Base-by-base conservation (phyloP, 306 rosid genomes). In the Sophora flavescens region DNA sequence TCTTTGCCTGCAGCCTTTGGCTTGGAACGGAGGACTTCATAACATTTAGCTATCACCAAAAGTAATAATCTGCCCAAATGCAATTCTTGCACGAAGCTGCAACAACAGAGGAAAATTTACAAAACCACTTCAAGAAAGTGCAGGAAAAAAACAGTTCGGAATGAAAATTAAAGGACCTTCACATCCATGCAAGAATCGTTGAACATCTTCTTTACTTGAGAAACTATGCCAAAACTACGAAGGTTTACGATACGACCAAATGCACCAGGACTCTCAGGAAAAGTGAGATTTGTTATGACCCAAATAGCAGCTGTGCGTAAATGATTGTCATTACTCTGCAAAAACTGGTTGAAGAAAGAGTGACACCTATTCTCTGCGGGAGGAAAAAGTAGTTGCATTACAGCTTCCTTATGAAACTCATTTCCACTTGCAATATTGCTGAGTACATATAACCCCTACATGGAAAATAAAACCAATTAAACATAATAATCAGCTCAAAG, bases 391-490 rank as follows among this genome's bases (percentile, higher is more conserved):
- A 82, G 92, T 50, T 87, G 85, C 87, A 89, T 88, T 32, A 90
- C 93, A 15, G 91, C 89, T 72, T 90, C 97, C 87, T 88, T 92
- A 77, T 90, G 96, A 76, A 87, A 60, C 75, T 92, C 97, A 45
- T 86, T 88, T 78, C 96, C 93, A 74, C 96, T 90, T 32, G 97
- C 87, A 74, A 92, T 84, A 76, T 92, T 92, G 78, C 87, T 26
- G 64, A 92, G 84, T 52, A 87, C 93, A 82, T 87, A 87, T 92
- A 92, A 79, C 52, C 97, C 96, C 97, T 92, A 73, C 78, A 86
- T 64, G 78, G 70, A 76, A 79, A 75, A 72, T 30, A 41, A 56
- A 68, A 62, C 42, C 79, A 28, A 10, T 30, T 18, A 39, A 66
- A 36, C 74, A 62, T 45, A 48, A 84, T 50, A 26, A 65, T 42